Base-by-base conservation (phyloP, 495 filamentous ascomycete species). In the Lasiosphaeriaceae sp. region DNA sequence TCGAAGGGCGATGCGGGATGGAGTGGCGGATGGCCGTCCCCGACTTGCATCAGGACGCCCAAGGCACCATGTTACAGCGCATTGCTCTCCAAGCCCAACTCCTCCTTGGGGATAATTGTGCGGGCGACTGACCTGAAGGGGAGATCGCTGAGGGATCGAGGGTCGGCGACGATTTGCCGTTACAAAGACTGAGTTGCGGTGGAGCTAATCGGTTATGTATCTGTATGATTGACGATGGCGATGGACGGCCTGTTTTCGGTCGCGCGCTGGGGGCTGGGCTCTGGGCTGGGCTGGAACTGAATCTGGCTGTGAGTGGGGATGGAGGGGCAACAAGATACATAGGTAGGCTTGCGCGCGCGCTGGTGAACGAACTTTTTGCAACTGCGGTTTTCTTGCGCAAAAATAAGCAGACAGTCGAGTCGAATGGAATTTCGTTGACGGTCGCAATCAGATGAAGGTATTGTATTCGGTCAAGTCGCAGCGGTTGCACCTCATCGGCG, bases 11-110 rank as follows among this genome's bases (percentile, higher is more conserved):
- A 52, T 51, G 47, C 58, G 52, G 41, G 47, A 59, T 59, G 44
- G 23, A 47, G 57, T 59, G 52, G 57, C 57, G 57, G 52, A 50
- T 46, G 26, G 24, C 46, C 29, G 43, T 53, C 56, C 23, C 52
- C 39, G 21, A 41, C 5, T 17, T 43, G 39, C 39, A n/a, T 12
- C 39, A 43, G 26, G 9, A 31, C 3, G 1, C 39, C n/a, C 39
- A 43, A 17, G 39, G n/a, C 5, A 43, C n/a, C 39, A 4, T 17
- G 0, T 14, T 4, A 17, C 39, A 43, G 39, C 3, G 39, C 39
- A 43, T 12, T 5, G 39, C 12, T 43, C 39, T 17, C 12, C 1
- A 43, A 5, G 14, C 14, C 14, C 39, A 14, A 43, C 39, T 43
- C 14, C 7, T 43, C 16, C 9, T 5, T 4, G 39, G 16, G 8